Evolutionary conservation across 768 basidiomycete genomes (phyloP).

Genomic region (Infundibulicybe gibba): DNA sequence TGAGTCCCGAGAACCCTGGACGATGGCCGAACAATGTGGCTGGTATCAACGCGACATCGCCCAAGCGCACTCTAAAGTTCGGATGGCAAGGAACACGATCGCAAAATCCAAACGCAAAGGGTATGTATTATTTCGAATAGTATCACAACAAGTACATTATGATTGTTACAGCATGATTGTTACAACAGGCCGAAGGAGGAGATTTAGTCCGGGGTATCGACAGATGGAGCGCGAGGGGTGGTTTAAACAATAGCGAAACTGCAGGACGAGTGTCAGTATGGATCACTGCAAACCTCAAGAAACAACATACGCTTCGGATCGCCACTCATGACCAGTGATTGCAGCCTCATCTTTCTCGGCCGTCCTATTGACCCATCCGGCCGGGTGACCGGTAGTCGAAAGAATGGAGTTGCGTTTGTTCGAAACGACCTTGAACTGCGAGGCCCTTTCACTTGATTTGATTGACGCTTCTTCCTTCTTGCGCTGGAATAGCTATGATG

Average conservation of each 20-base stretch:
- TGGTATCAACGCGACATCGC: too few species aligned
- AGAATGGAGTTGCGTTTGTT: slow-evolving; percentile 71
- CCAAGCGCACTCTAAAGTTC: too few species aligned
- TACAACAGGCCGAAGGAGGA: too few species aligned
- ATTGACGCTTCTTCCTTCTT: slow-evolving; percentile 41
- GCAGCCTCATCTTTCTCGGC: slow-evolving; percentile 34
- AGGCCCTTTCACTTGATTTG: slow-evolving; percentile 22
- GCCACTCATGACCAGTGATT: slow-evolving; percentile 32
- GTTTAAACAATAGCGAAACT: background rate
- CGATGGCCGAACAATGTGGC: too few species aligned
- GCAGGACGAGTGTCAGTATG: too few species aligned
- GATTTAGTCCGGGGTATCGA: too few species aligned
- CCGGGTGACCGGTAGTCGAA: slow-evolving; percentile 56
- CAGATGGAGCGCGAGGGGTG: background rate
- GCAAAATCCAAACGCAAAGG: too few species aligned
- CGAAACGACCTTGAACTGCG: slow-evolving; percentile 79
- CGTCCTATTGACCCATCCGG: slow-evolving; percentile 68
- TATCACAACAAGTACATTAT: too few species aligned
- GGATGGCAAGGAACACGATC: too few species aligned
- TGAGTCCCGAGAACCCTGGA: too few species aligned
- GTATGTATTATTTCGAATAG: too few species aligned
- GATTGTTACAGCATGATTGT: too few species aligned
- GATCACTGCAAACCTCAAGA: background rate
- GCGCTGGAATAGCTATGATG: slow-evolving; percentile 51
- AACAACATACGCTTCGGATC: slow-evolving; percentile 34